Percentiles rank a stretch among this genome's conserved stretches.
Conservation (phyloP, 169 alveolate genomes). For the Babesia divergens region DNA sequence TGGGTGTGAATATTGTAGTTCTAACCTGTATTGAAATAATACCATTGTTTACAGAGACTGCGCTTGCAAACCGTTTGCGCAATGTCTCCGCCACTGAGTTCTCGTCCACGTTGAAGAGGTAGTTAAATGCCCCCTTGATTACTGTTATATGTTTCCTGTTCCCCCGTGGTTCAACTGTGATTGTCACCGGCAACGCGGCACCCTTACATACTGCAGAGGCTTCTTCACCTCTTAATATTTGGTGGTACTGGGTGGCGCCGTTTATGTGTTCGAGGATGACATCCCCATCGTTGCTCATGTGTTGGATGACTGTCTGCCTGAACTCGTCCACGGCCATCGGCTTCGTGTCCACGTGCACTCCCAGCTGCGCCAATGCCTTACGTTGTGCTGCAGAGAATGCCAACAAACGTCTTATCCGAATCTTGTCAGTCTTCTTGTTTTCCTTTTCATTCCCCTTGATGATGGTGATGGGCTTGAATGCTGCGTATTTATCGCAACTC, state of each 20-base stretch:
- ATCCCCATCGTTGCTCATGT: slow-evolving; percentile 3
- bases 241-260: slow-evolving; percentile 22
- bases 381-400: slow-evolving; percentile 20
- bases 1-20: neutral
- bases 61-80: slow-evolving; percentile 39
- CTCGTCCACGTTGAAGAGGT: slow-evolving; percentile 31
- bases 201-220: slow-evolving; percentile 12
- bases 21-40: slow-evolving; percentile 15
- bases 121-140: slow-evolving; percentile 36
- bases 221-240: neutral
- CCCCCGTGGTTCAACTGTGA: slow-evolving; percentile 43
- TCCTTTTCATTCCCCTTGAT: neutral
- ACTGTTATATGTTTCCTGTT: slow-evolving; percentile 48
- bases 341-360: slow-evolving; percentile 41
- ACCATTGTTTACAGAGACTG: slow-evolving; percentile 24
- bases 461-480: neutral
- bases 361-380: slow-evolving; percentile 11
- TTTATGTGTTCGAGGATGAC: neutral
- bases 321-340: slow-evolving; percentile 35
- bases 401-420: slow-evolving; percentile 4
- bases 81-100: slow-evolving; percentile 25
- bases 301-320: slow-evolving; percentile 29
- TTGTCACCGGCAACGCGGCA: slow-evolving; percentile 34
- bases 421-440: neutral
- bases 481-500: neutral